A percentile compares a stretch with the other conserved stretches of the same genome.
Evolutionary conservation across 805 yeast genomes (phyloP).

Genomic region (Grigorovia transvaalensis): DNA sequence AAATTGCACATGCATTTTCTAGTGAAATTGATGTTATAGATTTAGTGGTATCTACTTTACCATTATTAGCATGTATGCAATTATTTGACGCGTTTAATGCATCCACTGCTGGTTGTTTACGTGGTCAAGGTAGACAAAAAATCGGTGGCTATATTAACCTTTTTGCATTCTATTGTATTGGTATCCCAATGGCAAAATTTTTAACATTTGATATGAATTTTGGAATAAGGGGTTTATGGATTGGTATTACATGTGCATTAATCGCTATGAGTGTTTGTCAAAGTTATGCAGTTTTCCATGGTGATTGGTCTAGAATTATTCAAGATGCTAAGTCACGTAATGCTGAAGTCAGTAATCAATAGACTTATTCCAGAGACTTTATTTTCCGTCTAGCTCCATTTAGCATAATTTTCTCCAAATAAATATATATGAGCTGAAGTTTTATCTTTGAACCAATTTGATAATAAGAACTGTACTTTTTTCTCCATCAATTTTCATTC

Average conservation of each 20-base stretch:
- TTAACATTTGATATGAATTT: conserved; percentile 42
- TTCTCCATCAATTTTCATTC: too few species aligned
- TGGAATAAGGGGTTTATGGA: conserved; percentile 54
- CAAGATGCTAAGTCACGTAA: conserved; percentile 22
- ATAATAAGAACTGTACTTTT: too few species aligned
- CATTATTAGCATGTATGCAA: conserved; percentile 60
- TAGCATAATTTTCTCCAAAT: too few species aligned
- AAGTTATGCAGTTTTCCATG: conserved; percentile 27
- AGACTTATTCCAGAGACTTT: neutral
- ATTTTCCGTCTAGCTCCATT: too few species aligned
- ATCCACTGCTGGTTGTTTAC: conserved; percentile 61
- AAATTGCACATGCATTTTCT: conserved; percentile 47
- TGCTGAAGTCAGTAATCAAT: conserved; percentile 11
- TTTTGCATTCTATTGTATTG: conserved; percentile 37
- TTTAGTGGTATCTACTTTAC: conserved; percentile 42
- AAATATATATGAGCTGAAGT: too few species aligned
- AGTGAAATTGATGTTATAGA: conserved; percentile 46
- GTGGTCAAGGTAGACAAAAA: conserved; percentile 59
- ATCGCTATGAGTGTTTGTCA: conserved; percentile 27
- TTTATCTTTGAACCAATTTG: too few species aligned
- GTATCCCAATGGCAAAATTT: conserved; percentile 49
- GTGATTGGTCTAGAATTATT: conserved; percentile 24
- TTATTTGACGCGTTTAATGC: conserved; percentile 60
- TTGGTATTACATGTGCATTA: conserved; percentile 33
- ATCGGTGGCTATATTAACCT: conserved; percentile 30